A percentile compares a stretch with the other conserved stretches of the same genome.
These are phyloP conservation scores for Curvularia sp. DNA, from an alignment of 2,329 filamentous ascomycete genomes.

Conservation along the genomic window DNA sequence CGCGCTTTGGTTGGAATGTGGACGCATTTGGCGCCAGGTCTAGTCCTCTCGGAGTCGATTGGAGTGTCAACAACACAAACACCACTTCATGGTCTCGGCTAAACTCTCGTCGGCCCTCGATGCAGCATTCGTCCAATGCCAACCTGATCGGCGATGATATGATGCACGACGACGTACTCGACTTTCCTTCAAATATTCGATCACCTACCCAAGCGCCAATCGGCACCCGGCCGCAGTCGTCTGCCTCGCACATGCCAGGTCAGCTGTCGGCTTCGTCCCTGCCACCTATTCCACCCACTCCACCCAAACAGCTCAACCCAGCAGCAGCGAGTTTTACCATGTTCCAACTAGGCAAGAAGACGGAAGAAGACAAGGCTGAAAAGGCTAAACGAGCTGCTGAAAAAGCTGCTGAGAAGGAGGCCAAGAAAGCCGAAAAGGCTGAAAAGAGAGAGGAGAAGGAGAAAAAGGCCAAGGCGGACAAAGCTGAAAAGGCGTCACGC, in stretches of 20 bases:
- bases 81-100: slow-evolving; percentile 72
- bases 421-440: slow-evolving; percentile 41
- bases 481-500: slow-evolving; percentile 42
- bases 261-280: slow-evolving; percentile 20
- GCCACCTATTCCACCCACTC: slow-evolving; percentile 56
- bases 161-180: slow-evolving; percentile 59
- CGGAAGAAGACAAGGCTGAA: slow-evolving; percentile 44
- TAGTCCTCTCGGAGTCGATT: slow-evolving; percentile 54
- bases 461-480: slow-evolving; percentile 49
- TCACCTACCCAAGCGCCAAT: slow-evolving; percentile 71
- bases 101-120: slow-evolving; percentile 80
- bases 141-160: slow-evolving; percentile 63
- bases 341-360: slow-evolving; percentile 39
- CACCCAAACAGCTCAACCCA: slow-evolving; percentile 73
- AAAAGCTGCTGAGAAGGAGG: slow-evolving; percentile 50
- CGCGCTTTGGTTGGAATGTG: slow-evolving; percentile 49
- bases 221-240: slow-evolving; percentile 74
- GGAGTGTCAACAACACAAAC: slow-evolving; percentile 47
- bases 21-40: slow-evolving; percentile 51
- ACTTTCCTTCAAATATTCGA: slow-evolving; percentile 58
- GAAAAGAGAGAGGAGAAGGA: slow-evolving; percentile 49
- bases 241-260: slow-evolving; percentile 57
- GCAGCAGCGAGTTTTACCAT: slow-evolving; percentile 83
- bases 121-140: slow-evolving; percentile 77
- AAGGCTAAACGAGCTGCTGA: slow-evolving; percentile 39